Evolutionary conservation across 768 basidiomycete species (phyloP), one percentile per base, ranked within the genome.

Genomic region (Lentinula detonsa): DNA sequence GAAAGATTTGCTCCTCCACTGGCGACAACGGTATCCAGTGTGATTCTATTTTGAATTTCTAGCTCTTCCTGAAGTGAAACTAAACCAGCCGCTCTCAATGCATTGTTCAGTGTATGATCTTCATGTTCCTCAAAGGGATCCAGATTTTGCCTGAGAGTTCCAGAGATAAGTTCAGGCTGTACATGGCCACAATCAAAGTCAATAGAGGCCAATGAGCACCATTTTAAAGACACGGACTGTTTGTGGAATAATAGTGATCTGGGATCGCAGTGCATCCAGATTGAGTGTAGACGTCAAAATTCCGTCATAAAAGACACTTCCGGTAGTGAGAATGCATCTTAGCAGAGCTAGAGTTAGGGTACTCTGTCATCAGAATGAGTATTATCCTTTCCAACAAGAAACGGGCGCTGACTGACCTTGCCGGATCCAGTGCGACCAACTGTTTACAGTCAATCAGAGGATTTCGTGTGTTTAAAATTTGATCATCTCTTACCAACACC

Each of bases 61-160:
- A 75, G 40, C 15, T 42, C 57, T 58, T 58, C 57, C 70, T 76
- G 15, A 68, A 73, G 11, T 77, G 78, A 55, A 84, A 80, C 61
- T 79, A 74, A 61, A 79, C 85, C 33, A 81, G 85, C 16, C 78
- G 66, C 77, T 48, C 78, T 78, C 6, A 85, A 73, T 4, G 85
- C 78, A 66, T 84, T 81, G 59, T 77, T 85, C 83, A 90, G 84
- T 40, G 84, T 81, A 1, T 75, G 74, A 62, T 90, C 88, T 59
- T 85, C 76, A 62, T 88, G 87, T 64, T 90, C 85, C 16, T 81
- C 75, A 63, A 90, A 90, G n/a, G 88, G 85, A 63, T 90, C 87
- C 33, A 90, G 68, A 0, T 86, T 84, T 1, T 85, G 80, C 28
- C 88, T 80, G 16, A 89, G 63, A 4, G 85, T 85, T 1, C 87